Conservation (phyloP, 495 filamentous ascomycete species). For the Chaetomium tenue region DNA sequence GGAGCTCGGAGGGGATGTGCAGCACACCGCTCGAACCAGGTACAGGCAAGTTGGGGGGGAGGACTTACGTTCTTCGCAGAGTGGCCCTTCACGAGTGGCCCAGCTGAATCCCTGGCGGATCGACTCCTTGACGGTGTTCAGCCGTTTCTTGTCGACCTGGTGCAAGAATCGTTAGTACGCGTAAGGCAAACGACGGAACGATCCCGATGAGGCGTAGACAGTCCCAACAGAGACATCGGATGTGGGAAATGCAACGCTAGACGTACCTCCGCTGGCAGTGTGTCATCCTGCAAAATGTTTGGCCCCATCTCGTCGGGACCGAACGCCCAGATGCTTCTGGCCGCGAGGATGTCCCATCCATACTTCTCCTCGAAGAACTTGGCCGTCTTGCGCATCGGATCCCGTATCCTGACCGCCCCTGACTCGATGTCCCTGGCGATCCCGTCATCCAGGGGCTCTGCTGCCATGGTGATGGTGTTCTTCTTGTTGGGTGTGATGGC, state of each 20-base stretch:
- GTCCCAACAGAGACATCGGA: not conserved
- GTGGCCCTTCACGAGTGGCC: conserved; percentile 89
- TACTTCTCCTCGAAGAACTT: conserved; percentile 98
- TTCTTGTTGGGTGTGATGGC: conserved; percentile 97
- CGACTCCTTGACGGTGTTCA: conserved; percentile 83
- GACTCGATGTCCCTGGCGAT: conserved; percentile 95
- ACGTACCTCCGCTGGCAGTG: conserved; percentile 73
- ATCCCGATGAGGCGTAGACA: not conserved
- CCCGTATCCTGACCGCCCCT: conserved; percentile 85
- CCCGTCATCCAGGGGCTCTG: conserved; percentile 89
- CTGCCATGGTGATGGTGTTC: conserved; percentile 98
- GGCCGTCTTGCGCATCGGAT: conserved; percentile 87
- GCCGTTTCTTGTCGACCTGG: conserved; percentile 81
- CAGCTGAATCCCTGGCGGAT: conserved; percentile 94
- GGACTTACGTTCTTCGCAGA: conserved; percentile 95
- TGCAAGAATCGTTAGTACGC: conserved; percentile 20
- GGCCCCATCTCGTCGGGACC: conserved; percentile 93
- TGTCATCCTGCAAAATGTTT: conserved; percentile 97
- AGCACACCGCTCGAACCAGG: conserved; percentile 25
- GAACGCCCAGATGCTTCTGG: conserved; percentile 97
- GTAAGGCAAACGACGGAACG: not conserved
- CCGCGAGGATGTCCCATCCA: conserved; percentile 92
- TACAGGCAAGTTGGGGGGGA: conserved; percentile 10
- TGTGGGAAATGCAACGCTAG: conserved; percentile 27
- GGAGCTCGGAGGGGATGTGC: conserved; percentile 1